Base-by-base conservation (phyloP, 768 basidiomycete species). In the Solioccasus polychromus region DNA sequence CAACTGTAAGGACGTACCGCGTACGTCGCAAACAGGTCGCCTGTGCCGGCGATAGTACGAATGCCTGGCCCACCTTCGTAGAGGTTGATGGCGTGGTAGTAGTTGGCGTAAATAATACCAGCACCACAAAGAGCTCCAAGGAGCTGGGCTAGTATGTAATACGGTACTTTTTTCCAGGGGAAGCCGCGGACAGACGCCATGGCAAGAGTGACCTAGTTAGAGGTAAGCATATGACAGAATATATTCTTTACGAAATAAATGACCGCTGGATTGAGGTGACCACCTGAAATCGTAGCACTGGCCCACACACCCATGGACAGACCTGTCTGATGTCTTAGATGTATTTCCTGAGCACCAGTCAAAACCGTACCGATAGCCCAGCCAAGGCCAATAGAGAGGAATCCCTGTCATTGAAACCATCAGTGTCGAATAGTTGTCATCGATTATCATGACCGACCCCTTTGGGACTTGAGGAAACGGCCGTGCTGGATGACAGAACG, bases 91-190 rank as follows among this genome's bases (percentile, higher is more conserved):
- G 82, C 83, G 61, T 81, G 78, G 55, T 77, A 75, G 57, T 84
- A 87, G 54, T 82, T 80, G 6, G 71, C 83, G 51, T 85, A 86
- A 25, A 79, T 62, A 32, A 81, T 58, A 1, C 74, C 75, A 12
- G 76, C 77, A 15, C 82, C 85, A 35, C 75, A 70, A 26, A 83
- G 53, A 5, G 67, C 83, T 18, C 85, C 85, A 39, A 86, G 60
- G 17, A 83, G 46, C 59, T 88, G 85, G 0, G 82, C 76, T 39
- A 79, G 57, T 36, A 85, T 76, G 60, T 81, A 89, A 18, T 54
- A 73, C 0, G 89, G 89, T 0, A 89, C 89, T 60, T 91, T 91
- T 53, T 73, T 75, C 83, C 85, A 85, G 1, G 89, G 86, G 64
- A 92, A 90, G 36, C 73, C 75, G 51, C 88, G 79, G 62, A 81